Evolutionary conservation across 2,329 filamentous ascomycete species (phyloP), one percentile per base, ranked within the genome.

Genomic region (Trichoderma endophyticum): DNA sequence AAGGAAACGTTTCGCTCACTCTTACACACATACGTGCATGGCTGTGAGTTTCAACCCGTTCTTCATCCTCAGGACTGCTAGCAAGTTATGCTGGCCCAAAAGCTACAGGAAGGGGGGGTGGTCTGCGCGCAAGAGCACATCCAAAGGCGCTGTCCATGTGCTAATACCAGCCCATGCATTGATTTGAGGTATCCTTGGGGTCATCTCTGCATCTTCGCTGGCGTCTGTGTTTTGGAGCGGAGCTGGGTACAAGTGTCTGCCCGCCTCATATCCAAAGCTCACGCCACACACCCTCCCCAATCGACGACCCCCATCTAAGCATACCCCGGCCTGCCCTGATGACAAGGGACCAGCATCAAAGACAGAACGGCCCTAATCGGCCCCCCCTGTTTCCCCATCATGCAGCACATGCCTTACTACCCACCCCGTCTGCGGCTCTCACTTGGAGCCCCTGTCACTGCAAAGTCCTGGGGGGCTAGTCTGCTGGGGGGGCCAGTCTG

Each of bases 351-450:
- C 51, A 48, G 69, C 69, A 59, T 64, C 69, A 71, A 71, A 59
- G 62, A 69, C 65, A 70, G 43, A 72, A 72, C 66, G 66, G 67
- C 66, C 71, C 71, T 72, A 72, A 70, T 70, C 60, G 32, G 3
- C 28, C 36, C 71, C 71, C 71, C 71, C 71, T 72, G 71, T 65
- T 72, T 70, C 71, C 71, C 71, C 71, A 72, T 70, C 71, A 72
- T 72, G 67, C 66, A 72, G 66, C 66, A 70, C 66, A 70, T 70
- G 60, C 66, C 60, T 60, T 64, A 48, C 60, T 43, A 69, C 65
- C 71, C 54, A 70, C 62, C 61, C 59, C 51, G 68, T 71, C 71
- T 59, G 71, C 71, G 61, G 66, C 66, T 72, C 71, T 65, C 66
- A 66, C 71, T 65, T 70, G 66, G 66, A 6, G 36, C 36, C 71